phyloP scores from a whole-genome alignment of 108 stramenopile genomes.

The Nitzschia inconspicua region DNA sequence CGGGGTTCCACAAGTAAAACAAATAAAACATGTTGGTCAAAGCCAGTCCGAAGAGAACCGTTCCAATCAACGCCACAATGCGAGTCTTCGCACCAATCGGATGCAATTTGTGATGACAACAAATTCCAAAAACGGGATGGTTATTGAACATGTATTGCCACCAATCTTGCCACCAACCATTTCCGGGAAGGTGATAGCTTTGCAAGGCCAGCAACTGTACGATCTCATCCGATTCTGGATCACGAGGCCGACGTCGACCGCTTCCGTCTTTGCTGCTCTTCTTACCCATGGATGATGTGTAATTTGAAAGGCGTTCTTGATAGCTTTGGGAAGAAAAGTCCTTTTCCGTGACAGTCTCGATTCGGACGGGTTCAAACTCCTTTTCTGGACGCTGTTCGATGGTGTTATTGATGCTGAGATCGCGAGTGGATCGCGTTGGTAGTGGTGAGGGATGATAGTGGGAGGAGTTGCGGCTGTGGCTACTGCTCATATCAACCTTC shows the following conservation, averaged over 20 bases:
- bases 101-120: conserved; percentile 63
- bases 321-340: too few species aligned
- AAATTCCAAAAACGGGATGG: conserved; percentile 82
- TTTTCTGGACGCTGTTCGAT: too few species aligned
- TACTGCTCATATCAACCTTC: too few species aligned
- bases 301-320: neutral
- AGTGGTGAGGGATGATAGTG: too few species aligned
- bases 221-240: conserved; percentile 1
- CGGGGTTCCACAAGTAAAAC: conserved; percentile 38
- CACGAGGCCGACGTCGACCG: too few species aligned
- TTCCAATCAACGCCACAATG: conserved; percentile 63
- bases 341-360: too few species aligned
- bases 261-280: neutral
- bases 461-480: too few species aligned
- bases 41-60: conserved; percentile 68
- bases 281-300: neutral
- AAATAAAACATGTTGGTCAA: conserved; percentile 73
- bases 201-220: conserved; percentile 43
- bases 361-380: too few species aligned
- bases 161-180: conserved; percentile 66
- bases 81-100: conserved; percentile 58
- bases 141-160: conserved; percentile 69
- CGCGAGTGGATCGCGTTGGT: too few species aligned
- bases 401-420: too few species aligned
- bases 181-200: conserved; percentile 63